Evolutionary conservation across 2,329 filamentous ascomycete species (phyloP), one percentile per base, ranked within the genome.

Genomic region (Lizonia empirigonia): DNA sequence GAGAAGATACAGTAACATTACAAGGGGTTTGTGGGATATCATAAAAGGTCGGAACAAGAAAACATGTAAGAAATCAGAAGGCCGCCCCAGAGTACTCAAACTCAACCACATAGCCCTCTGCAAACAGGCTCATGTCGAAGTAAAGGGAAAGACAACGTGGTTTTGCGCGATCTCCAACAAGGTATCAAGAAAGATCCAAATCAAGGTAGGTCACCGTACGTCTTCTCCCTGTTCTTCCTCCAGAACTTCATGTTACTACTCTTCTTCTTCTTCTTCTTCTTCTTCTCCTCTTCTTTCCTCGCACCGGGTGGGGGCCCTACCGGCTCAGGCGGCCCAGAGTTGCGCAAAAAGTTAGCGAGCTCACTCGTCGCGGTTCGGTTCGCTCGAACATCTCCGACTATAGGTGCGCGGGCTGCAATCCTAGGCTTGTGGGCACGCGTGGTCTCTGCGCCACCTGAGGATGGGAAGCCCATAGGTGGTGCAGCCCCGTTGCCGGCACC

Each of bases 311-410:
- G 41, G 2, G 63, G 56, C 16, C 51, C 44, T 1, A 56, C 23
- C 7, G 63, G 59, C 29, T 71, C 69, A 3, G 70, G 69, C 0
- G 76, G 76, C 0, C 73, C 76, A 1, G 71, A 75, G 23, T 69
- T 73, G 24, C 69, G 68, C 30, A 78, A 50, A 54, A 78, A 78
- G 44, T 78, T 75, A 2, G 75, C 76, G 24, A 78, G 62, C 47
- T 78, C 75, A 30, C 69, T 71, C 2, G 74, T 76, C 1, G 62
- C 66, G 6, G 70, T 68, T 15, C 69, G 63, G 0, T 55, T 57
- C 8, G 46, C 30, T 0, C 54, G 53, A 10, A 50, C 45, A 12
- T 68, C 66, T 13, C 47, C 58, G 0, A 62, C 59, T 1, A 62
- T 58, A 9, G 70, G 65, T 9, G 56, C 60, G 3, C 69, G 62